Conservation (phyloP, 129 eudicot genomes). For the Kitagawia praeruptora region DNA sequence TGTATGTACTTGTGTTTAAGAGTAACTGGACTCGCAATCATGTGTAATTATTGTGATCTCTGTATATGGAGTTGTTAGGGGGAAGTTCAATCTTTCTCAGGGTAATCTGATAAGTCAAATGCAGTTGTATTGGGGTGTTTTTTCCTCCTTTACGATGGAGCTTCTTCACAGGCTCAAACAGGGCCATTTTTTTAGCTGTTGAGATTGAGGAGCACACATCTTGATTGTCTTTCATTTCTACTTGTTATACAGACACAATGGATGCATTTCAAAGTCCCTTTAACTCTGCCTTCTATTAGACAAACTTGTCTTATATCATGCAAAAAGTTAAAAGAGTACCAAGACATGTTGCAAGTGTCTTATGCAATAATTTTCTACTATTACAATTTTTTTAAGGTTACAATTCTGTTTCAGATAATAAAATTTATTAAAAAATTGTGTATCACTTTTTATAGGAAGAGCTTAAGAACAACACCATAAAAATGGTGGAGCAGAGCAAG, state of each 20-base stretch:
- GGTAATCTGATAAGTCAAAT: neutral
- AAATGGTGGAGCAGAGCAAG: constrained; percentile 97
- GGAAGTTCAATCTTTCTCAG: neutral
- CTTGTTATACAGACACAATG: neutral
- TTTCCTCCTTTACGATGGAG: neutral
- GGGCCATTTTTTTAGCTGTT: neutral
- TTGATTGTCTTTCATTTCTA: neutral
- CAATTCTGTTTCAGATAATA: neutral
- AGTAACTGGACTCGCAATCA: neutral
- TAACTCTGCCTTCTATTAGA: neutral
- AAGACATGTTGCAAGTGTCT: neutral
- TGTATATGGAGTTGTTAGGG: neutral
- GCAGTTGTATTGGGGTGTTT: neutral
- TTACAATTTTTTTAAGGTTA: neutral
- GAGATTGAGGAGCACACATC: neutral
- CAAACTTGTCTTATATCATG: neutral
- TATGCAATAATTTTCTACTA: neutral
- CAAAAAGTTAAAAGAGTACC: neutral
- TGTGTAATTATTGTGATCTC: neutral
- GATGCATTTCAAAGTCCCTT: neutral
- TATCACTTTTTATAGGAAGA: constrained; percentile 50
- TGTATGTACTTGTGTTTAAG: neutral
- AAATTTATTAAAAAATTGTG: neutral
- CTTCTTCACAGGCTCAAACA: neutral
- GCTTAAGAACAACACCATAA: constrained; percentile 73